phyloP scores from a whole-genome alignment of 164 flowering plant genomes.

The Kingdonia uniflora region DNA sequence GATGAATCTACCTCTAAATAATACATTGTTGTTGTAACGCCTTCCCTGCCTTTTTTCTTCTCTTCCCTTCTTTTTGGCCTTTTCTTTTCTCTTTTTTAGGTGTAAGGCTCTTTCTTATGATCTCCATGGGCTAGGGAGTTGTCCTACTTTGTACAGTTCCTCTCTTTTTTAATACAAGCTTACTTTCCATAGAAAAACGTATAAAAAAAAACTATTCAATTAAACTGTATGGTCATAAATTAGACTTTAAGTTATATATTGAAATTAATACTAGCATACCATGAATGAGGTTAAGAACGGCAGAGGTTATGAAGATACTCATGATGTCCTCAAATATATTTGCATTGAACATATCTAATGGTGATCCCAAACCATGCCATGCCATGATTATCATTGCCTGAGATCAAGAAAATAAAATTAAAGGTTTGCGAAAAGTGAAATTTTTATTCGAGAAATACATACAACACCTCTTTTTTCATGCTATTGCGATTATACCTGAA shows the following conservation, averaged over 20 bases:
- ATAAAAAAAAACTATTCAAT: no score
- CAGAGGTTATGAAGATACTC: slow-evolving; percentile 40
- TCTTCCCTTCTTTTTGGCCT: no score
- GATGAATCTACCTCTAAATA: no score
- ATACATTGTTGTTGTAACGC: no score
- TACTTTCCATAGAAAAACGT: no score
- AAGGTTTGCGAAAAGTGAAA: background rate
- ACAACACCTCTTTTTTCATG: background rate
- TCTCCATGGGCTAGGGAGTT: no score
- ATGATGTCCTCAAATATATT: slow-evolving; percentile 30
- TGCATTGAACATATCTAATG: slow-evolving; percentile 57
- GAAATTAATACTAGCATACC: slow-evolving; percentile 26
- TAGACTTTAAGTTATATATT: background rate
- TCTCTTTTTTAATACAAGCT: no score
- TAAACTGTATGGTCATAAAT: no score
- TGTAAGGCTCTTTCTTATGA: no score
- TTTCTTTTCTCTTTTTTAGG: no score
- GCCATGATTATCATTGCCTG: slow-evolving; percentile 93
- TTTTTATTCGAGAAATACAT: background rate
- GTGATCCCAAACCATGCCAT: slow-evolving; percentile 68
- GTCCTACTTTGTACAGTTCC: no score
- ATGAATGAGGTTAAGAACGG: slow-evolving; percentile 62
- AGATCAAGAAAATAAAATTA: background rate
- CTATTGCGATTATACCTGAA: slow-evolving; percentile 52
- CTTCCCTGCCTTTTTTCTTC: no score